Base-by-base conservation (phyloP, 305 asterid genomes). In the Fraxinus baroniana region DNA sequence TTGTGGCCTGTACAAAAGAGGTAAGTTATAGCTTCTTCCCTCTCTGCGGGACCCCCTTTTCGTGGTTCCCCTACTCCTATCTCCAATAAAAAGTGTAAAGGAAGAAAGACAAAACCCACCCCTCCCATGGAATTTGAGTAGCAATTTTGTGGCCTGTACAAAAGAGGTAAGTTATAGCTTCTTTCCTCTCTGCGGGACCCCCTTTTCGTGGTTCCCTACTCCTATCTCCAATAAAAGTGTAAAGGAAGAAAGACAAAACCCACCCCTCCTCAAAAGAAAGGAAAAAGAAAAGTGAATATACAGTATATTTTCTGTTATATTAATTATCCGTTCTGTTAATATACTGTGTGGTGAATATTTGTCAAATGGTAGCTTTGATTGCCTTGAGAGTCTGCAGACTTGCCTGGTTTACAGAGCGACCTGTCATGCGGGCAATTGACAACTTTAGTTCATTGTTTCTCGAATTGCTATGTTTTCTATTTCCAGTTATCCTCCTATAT, bases 1-100 rank as follows among this genome's bases (percentile, higher is more conserved):
- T 95, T 83, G 99, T 97, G 86, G 90, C 98, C 80, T 97, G 97
- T 87, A 95, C 97, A 78, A 97, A 89, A 87, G 98, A 95, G 97
- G 99, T 88, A 87, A 84, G 85, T 76, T 26, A 78, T 10, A 24
- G 71, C 80, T 80, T 71, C 22, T 74, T 74, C 71, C 71, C 33
- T 77, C 33, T 79, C 36, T 33, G 37, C 44, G 12, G 20, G 6
- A 17, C 55, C 33, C 28, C 24, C 78, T 57, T 32, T 36, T 71
- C 5, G 24, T n/a, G 46, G 28, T 17, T n/a, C 17, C 77, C 10
- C 49, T 72, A 33, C 28, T 72, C 15, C 44, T 33, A 2, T 7
- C 77, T 35, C 49, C 77, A 35, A 35, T 68, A 72, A 72, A 32
- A 72, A 72, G 46, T 71, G 41, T n/a, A 33, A 71, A 71, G 15